Evolutionary conservation across 805 yeast species (phyloP).

Genomic region (Candida montana): DNA sequence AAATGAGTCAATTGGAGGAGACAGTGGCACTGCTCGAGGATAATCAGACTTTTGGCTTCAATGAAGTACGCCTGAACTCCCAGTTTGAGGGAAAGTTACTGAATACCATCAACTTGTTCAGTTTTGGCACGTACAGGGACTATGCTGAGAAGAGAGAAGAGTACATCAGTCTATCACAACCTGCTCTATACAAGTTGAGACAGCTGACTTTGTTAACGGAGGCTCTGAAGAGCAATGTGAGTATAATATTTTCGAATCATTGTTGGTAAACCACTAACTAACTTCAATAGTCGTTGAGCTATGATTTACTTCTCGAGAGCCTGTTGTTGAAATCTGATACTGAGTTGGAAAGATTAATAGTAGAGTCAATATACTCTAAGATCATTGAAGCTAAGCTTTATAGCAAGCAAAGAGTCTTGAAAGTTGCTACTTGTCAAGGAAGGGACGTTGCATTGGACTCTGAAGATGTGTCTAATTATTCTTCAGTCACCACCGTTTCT

Average conservation of each 20-base stretch:
- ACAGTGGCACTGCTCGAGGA: constrained; percentile 14
- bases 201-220: constrained; percentile 19
- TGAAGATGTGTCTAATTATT: constrained; percentile 8
- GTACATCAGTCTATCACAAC: constrained; percentile 13
- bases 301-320: constrained; percentile 10
- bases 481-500: constrained; percentile 1
- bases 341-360: constrained; percentile 19
- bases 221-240: constrained; percentile 12
- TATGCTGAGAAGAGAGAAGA: constrained; percentile 7
- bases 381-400: constrained; percentile 19
- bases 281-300: constrained; percentile 5
- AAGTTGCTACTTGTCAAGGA: constrained; percentile 17
- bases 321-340: constrained; percentile 5
- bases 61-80: constrained; percentile 16
- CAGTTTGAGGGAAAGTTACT: neutral
- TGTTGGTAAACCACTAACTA: constrained; percentile 1
- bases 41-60: constrained; percentile 19
- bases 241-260: neutral
- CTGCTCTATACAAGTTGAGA: constrained; percentile 17
- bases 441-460: constrained; percentile 19
- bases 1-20: neutral
- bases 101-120: constrained; percentile 21
- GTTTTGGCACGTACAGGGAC: constrained; percentile 21
- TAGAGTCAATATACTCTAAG: constrained; percentile 16
- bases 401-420: constrained; percentile 16